phyloP scores from a whole-genome alignment of 768 basidiomycete genomes.

The Trametes villosa region DNA sequence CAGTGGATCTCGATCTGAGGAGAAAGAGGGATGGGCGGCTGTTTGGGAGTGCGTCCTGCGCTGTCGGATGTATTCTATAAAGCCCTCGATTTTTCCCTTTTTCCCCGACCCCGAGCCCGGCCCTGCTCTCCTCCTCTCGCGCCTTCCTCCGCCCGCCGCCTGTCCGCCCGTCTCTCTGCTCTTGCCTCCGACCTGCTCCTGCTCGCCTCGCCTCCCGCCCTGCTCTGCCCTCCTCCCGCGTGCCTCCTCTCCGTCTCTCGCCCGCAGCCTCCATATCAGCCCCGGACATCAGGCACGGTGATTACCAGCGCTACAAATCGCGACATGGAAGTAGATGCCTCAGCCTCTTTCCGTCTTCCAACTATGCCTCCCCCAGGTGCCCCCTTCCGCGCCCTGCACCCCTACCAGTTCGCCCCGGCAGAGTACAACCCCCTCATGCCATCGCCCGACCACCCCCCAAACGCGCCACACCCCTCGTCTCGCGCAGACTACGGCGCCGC shows the following conservation, averaged over 20 bases:
- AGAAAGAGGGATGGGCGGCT: slow-evolving; percentile 12
- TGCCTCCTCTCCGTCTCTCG: neutral
- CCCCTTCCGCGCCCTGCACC: slow-evolving; percentile 25
- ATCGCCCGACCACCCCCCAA: slow-evolving; percentile 22
- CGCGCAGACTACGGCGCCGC: slow-evolving; percentile 14
- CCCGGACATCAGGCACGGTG: slow-evolving; percentile 16
- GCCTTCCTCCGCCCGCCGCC: no score
- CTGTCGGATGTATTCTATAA: slow-evolving; percentile 23
- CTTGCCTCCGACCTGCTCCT: slow-evolving; percentile 11
- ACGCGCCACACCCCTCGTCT: slow-evolving; percentile 16
- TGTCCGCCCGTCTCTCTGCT: slow-evolving; percentile 6
- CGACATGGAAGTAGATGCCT: slow-evolving; percentile 24
- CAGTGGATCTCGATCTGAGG: slow-evolving; percentile 17
- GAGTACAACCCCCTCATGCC: slow-evolving; percentile 26
- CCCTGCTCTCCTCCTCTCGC: neutral
- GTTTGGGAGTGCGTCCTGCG: slow-evolving; percentile 10
- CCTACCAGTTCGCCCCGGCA: slow-evolving; percentile 22
- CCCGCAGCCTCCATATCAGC: slow-evolving; percentile 13
- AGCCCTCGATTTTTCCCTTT: slow-evolving; percentile 24
- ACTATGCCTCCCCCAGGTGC: slow-evolving; percentile 19
- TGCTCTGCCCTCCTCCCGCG: slow-evolving; percentile 9
- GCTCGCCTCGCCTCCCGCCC: slow-evolving; percentile 6
- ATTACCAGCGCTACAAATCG: slow-evolving; percentile 17
- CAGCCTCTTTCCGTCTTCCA: slow-evolving; percentile 22
- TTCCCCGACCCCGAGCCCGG: slow-evolving; percentile 19